These are phyloP conservation scores for Obelidium mucronatum DNA, from an alignment of 192 early-diverging fungal species.

Conservation along the genomic window DNA sequence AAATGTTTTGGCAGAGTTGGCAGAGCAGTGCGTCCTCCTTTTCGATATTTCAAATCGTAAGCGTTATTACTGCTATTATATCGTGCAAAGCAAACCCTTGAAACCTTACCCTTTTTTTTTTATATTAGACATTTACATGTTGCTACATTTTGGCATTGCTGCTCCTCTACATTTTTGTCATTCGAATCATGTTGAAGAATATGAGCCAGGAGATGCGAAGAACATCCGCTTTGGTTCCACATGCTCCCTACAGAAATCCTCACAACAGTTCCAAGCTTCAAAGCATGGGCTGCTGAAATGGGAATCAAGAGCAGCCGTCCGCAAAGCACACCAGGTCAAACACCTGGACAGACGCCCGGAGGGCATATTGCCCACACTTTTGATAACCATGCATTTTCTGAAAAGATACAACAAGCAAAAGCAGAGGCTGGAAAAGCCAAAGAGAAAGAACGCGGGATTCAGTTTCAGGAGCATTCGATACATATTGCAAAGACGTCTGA, in stretches of 20 bases:
- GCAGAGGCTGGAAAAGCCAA: too few species aligned
- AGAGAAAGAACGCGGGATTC: too few species aligned
- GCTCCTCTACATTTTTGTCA: conserved; percentile 36
- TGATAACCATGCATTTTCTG: too few species aligned
- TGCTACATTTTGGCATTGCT: conserved; percentile 33
- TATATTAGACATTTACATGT: conserved; percentile 24
- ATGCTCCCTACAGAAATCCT: conserved; percentile 54
- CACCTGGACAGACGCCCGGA: too few species aligned
- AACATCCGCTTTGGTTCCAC: conserved; percentile 44
- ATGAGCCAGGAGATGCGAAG: conserved; percentile 42
- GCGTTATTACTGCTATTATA: conserved; percentile 9
- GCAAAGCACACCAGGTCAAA: too few species aligned
- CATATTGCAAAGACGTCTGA: neutral
- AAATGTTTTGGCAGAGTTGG: conserved; percentile 6
- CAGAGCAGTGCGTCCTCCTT: conserved; percentile 30
- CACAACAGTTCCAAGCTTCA: conserved; percentile 40
- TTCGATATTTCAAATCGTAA: conserved; percentile 42
- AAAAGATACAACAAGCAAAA: too few species aligned
- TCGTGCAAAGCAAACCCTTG: neutral
- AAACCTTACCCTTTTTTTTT: neutral
- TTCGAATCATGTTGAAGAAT: conserved; percentile 33
- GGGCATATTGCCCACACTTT: too few species aligned
- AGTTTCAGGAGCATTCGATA: neutral
- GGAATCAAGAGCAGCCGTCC: conserved; percentile 19
- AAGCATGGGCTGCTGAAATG: conserved; percentile 31